Conservation (phyloP, 768 basidiomycete species). For the Serendipita vermifera region DNA sequence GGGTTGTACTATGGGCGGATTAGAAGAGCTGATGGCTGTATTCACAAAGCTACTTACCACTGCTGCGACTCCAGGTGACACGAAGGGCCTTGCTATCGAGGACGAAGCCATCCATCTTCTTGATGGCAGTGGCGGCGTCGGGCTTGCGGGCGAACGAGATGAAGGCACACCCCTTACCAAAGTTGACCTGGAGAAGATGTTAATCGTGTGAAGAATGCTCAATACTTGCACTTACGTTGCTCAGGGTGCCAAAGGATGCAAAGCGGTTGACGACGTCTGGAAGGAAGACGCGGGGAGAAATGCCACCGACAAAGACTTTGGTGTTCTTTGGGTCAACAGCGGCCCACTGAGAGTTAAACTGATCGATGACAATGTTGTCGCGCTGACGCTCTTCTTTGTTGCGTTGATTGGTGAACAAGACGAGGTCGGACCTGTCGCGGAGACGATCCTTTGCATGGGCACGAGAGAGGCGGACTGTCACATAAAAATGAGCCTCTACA, state of each 20-base stretch:
- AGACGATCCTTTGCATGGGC: background rate
- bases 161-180: constrained; percentile 2
- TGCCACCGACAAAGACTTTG: constrained; percentile 4
- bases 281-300: background rate
- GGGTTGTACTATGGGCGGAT: background rate
- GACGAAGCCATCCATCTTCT: background rate
- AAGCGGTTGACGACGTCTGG: constrained; percentile 1
- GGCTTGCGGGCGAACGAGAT: constrained; percentile 2
- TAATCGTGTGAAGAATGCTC: background rate
- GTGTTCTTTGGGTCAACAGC: constrained; percentile 2
- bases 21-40: background rate
- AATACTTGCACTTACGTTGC: background rate
- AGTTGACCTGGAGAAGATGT: background rate
- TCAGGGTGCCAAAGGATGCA: background rate
- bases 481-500: background rate
- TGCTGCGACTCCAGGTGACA: constrained; percentile 3
- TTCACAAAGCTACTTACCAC: background rate
- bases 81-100: background rate
- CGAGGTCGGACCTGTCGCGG: background rate
- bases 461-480: background rate
- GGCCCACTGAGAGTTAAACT: constrained; percentile 1
- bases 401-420: background rate
- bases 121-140: background rate
- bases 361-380: constrained; percentile 4
- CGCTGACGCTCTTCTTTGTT: background rate